These are phyloP conservation scores for Omphalotus olearius DNA, from an alignment of 1,284 basidiomycete genomes.

Conservation along the genomic window DNA sequence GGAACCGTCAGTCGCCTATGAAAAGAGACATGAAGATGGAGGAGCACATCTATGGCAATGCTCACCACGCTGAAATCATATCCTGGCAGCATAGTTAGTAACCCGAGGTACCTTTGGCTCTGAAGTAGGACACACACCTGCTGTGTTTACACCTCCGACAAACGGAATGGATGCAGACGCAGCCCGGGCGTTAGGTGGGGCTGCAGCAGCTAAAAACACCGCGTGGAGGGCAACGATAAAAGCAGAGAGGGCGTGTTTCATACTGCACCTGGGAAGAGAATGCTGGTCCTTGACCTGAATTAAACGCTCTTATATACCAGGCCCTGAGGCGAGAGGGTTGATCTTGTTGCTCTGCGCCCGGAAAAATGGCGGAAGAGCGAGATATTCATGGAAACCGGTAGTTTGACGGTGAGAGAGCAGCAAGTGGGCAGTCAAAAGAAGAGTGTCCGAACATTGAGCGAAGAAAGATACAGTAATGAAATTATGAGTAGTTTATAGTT, in stretches of 20 bases:
- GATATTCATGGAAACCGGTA: background rate
- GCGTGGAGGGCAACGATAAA: too few species aligned
- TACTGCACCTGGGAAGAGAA: too few species aligned
- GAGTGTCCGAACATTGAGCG: background rate
- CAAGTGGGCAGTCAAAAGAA: background rate
- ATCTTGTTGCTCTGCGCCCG: too few species aligned
- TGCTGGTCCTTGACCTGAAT: too few species aligned
- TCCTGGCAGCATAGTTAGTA: slow-evolving; percentile 13
- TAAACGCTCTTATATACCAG: too few species aligned
- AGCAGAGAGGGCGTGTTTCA: too few species aligned
- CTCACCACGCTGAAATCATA: slow-evolving; percentile 27
- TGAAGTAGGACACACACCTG: slow-evolving; percentile 3
- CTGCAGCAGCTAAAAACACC: background rate
- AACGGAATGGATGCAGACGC: slow-evolving; percentile 23
- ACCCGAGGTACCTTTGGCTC: background rate
- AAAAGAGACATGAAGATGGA: background rate
- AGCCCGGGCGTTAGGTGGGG: background rate
- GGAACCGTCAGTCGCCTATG: slow-evolving; percentile 35
- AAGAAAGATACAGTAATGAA: too few species aligned
- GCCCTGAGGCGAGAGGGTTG: too few species aligned
- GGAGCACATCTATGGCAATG: background rate
- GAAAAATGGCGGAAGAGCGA: too few species aligned
- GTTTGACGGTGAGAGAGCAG: background rate
- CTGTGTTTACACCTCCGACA: slow-evolving; percentile 40
- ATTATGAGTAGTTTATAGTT: too few species aligned